phyloP scores from a whole-genome alignment of 1,284 basidiomycete genomes.

The Pyrrhoderma noxium region DNA sequence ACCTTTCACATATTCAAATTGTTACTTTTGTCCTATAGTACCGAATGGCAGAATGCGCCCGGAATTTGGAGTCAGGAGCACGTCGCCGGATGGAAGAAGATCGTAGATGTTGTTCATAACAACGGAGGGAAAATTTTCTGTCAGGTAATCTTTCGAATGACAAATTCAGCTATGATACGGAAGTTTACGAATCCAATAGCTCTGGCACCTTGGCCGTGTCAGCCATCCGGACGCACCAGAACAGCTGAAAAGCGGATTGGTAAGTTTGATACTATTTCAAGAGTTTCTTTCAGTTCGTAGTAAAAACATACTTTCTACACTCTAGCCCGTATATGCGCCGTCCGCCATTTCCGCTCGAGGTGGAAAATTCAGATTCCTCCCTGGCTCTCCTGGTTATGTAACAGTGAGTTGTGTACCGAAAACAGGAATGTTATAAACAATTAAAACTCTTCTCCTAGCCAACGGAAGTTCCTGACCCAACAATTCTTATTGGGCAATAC shows the following conservation, averaged over 20 bases:
- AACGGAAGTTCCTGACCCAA: slow-evolving; percentile 37
- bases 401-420: slow-evolving; percentile 25
- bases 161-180: not conserved
- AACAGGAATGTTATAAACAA: not conserved
- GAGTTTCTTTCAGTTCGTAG: too few species aligned
- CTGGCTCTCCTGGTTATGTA: slow-evolving; percentile 31
- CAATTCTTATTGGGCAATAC: slow-evolving; percentile 37
- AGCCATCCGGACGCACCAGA: slow-evolving; percentile 25
- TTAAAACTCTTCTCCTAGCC: slow-evolving; percentile 26
- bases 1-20: not conserved
- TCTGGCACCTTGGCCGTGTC: slow-evolving; percentile 28
- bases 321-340: slow-evolving; percentile 31
- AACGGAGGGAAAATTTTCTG: slow-evolving; percentile 33
- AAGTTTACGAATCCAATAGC: not conserved
- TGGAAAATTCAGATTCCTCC: slow-evolving; percentile 33
- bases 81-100: slow-evolving; percentile 30
- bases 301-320: too few species aligned
- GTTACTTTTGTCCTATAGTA: slow-evolving; percentile 16
- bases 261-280: slow-evolving; percentile 4
- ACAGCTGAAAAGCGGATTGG: slow-evolving; percentile 22
- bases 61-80: slow-evolving; percentile 32
- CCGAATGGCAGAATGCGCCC: slow-evolving; percentile 27
- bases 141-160: slow-evolving; percentile 39
- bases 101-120: slow-evolving; percentile 36
- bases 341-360: slow-evolving; percentile 33